phyloP scores from a whole-genome alignment of 768 basidiomycete genomes.

The Mrakia gelida region DNA sequence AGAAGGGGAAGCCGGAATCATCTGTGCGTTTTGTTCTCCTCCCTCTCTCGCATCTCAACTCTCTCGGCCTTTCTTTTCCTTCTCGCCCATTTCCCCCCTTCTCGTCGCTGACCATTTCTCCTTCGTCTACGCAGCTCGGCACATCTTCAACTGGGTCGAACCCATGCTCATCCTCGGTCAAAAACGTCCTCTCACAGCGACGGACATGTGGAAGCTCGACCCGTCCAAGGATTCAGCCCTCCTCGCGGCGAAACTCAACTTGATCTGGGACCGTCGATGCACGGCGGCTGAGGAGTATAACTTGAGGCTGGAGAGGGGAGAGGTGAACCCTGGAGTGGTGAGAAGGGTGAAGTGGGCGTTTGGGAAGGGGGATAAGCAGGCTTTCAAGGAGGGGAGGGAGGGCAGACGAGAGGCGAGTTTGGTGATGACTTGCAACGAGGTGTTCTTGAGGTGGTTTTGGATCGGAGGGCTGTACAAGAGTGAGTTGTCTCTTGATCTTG shows the following conservation, averaged over 20 bases:
- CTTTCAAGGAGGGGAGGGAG: constrained; percentile 37
- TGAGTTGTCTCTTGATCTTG: not conserved
- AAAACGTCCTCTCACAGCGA: constrained; percentile 66
- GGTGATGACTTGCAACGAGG: constrained; percentile 41
- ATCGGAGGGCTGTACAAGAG: constrained; percentile 25
- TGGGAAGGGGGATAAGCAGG: constrained; percentile 36
- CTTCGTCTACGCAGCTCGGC: constrained; percentile 4
- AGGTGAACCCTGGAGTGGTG: constrained; percentile 55
- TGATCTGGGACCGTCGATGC: constrained; percentile 49
- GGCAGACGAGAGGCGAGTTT: constrained; percentile 42
- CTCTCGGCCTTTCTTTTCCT: not conserved
- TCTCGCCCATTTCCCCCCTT: not conserved
- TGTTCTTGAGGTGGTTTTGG: constrained; percentile 26
- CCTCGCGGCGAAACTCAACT: constrained; percentile 7
- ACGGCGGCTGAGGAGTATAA: constrained; percentile 67
- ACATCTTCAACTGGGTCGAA: constrained; percentile 26
- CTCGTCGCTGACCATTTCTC: not conserved
- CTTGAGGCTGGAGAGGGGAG: constrained; percentile 59
- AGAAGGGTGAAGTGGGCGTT: constrained; percentile 59
- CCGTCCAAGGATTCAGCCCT: not conserved
- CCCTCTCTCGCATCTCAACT: not conserved
- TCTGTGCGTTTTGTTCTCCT: not conserved
- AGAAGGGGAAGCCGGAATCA: constrained; percentile 4
- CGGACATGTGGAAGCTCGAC: constrained; percentile 67
- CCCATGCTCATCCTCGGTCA: constrained; percentile 50